Evolutionary conservation across 352 stramenopile species (phyloP), one percentile per base, ranked within the genome.

Genomic region (Phytophthora macrochlamydospora): DNA sequence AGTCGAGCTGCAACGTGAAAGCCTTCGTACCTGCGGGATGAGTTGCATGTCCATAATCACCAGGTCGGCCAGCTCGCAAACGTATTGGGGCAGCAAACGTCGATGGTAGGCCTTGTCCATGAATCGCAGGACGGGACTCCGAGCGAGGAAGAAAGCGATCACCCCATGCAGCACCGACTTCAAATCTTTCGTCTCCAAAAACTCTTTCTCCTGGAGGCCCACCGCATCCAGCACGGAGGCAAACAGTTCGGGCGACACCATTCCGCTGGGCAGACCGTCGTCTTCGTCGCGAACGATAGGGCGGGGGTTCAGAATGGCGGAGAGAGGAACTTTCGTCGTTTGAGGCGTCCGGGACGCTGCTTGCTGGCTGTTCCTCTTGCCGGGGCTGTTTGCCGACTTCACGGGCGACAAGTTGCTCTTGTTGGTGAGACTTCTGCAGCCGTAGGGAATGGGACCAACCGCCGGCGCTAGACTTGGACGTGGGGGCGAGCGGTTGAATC

Each of bases 101-200:
- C 77, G 74, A 59, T 91, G 83, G 42, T 81, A 76, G 1, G 77
- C 75, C 59, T 90, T 91, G 62, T 83, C 79, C 75, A 90, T 70
- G 58, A 90, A 85, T 31, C 69, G 76, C 12, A 91, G 73, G 31
- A 66, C 40, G 11, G 67, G 67, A 56, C 79, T 91, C 12, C 70
- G 72, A 29, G 79, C 77, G 58, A 91, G 77, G 13, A 74, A 77
- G 49, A 82, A 84, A n/a, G 79, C 76, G 3, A 90, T 59, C 56
- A 85, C 59, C 49, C 86, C 78, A 18, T 88, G 78, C 18, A 84
- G 35, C 24, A 87, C 83, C 18, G 77, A 69, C 38, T 64, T 60
- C 45, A 91, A 43, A 5, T 83, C 80, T 37, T 64, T 80, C 24
- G 65, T 54, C 11, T 89, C 71, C 37, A 83, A 55, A 48, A 84